Conservation (phyloP, 176 grass and related monocot species). For the Secale cereale region DNA sequence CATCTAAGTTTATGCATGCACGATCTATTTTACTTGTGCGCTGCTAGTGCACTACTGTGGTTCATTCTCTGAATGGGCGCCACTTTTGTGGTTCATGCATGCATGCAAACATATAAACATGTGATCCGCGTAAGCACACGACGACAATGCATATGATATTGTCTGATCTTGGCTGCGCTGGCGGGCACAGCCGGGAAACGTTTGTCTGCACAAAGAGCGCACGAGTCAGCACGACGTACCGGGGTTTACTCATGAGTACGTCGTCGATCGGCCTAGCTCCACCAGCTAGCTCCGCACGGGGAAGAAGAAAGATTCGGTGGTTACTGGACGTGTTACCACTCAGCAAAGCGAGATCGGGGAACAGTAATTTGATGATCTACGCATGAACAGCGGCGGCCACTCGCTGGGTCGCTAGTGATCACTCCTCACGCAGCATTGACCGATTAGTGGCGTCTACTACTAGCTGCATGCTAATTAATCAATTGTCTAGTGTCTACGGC, state of each 20-base stretch:
- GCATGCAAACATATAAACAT: not conserved
- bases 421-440: not conserved
- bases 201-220: not conserved
- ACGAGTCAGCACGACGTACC: not conserved
- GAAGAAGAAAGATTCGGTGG: constrained; percentile 9
- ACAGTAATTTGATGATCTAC: not conserved
- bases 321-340: constrained; percentile 19
- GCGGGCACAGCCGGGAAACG: not conserved
- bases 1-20: not conserved
- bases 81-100: not conserved
- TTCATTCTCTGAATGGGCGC: not conserved
- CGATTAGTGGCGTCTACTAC: not conserved
- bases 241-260: not conserved
- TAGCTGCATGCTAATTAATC: not conserved
- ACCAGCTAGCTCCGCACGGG: not conserved
- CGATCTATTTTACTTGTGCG: not conserved
- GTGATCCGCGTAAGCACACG: not conserved
- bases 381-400: constrained; percentile 6
- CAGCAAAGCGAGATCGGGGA: not conserved
- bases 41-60: not conserved
- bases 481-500: no score
- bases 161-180: constrained; percentile 9
- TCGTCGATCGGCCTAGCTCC: not conserved
- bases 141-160: not conserved
- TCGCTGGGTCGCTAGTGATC: not conserved